These are phyloP conservation scores for Hymenoscyphus salicellus DNA, from an alignment of 2,329 filamentous ascomycete species.

Conservation along the genomic window DNA sequence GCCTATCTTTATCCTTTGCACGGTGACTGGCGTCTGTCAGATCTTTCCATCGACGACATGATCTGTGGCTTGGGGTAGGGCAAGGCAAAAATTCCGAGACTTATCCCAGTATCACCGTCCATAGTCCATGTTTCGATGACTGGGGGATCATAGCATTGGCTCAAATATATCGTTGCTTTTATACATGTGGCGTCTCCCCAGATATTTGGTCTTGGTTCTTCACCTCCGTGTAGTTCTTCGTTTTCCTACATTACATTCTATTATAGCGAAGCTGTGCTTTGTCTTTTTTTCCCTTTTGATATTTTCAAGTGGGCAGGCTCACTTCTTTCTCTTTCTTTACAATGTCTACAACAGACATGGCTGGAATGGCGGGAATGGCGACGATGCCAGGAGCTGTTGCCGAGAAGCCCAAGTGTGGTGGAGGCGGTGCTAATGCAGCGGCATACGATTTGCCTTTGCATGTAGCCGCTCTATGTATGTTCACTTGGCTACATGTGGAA, in stretches of 20 bases:
- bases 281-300: conserved; percentile 2
- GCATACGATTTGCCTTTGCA: conserved; percentile 66
- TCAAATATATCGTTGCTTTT: neutral
- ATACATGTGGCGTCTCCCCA: conserved; percentile 1
- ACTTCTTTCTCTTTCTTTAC: conserved; percentile 1
- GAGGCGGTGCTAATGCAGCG: conserved; percentile 11
- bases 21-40: neutral
- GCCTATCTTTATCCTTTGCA: neutral
- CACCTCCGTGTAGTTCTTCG: neutral
- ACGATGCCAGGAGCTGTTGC: neutral
- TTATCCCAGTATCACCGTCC: neutral
- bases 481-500: neutral
- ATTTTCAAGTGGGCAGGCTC: conserved; percentile 10
- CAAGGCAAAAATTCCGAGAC: neutral
- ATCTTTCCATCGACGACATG: neutral
- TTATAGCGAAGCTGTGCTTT: neutral
- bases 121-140: conserved; percentile 6
- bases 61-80: neutral
- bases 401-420: conserved; percentile 20
- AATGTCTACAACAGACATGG: neutral
- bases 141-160: neutral
- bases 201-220: neutral
- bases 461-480: conserved; percentile 55
- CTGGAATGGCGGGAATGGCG: neutral
- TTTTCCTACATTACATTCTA: conserved; percentile 1